Conservation (phyloP, 176 grass and related monocot species). For the Rhynchospora tenuis region DNA sequence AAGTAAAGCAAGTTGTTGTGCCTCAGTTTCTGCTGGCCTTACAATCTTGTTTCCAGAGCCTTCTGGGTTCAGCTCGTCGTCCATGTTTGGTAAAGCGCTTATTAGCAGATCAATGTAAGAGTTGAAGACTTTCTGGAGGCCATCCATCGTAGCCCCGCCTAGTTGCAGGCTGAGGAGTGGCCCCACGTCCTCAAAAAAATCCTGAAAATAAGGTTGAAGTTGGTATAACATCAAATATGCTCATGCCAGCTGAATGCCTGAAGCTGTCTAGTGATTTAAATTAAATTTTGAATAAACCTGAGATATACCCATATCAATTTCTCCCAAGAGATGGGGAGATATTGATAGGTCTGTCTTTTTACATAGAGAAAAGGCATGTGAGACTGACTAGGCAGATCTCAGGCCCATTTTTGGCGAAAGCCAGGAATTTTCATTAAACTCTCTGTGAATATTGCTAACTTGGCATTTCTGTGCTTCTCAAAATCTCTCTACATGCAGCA, state of each 20-base stretch:
- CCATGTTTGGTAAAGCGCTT: conserved; percentile 80
- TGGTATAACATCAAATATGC: conserved; percentile 1
- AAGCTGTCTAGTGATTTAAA: not conserved
- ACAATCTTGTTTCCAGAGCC: conserved; percentile 85
- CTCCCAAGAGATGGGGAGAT: not conserved
- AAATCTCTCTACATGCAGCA: too few relatives aligned
- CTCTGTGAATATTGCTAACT: too few relatives aligned
- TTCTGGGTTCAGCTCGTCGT: conserved; percentile 73
- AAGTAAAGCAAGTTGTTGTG: conserved; percentile 75
- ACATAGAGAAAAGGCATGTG: not conserved
- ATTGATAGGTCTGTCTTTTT: not conserved
- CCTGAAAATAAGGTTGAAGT: conserved; percentile 47
- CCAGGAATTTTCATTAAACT: too few relatives aligned
- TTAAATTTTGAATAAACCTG: not conserved
- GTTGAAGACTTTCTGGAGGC: conserved; percentile 71
- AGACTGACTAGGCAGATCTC: too few relatives aligned
- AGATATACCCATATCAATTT: not conserved
- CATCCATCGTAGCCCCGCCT: conserved; percentile 83
- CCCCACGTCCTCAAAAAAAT: conserved; percentile 90
- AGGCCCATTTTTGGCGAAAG: too few relatives aligned
- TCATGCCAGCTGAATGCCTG: not conserved
- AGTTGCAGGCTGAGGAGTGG: conserved; percentile 86
- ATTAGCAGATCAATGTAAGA: conserved; percentile 79
- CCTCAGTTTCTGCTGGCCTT: conserved; percentile 77
- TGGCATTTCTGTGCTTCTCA: too few relatives aligned